phyloP scores from a whole-genome alignment of 2,329 filamentous ascomycete species.

The Penicillium sp. region DNA sequence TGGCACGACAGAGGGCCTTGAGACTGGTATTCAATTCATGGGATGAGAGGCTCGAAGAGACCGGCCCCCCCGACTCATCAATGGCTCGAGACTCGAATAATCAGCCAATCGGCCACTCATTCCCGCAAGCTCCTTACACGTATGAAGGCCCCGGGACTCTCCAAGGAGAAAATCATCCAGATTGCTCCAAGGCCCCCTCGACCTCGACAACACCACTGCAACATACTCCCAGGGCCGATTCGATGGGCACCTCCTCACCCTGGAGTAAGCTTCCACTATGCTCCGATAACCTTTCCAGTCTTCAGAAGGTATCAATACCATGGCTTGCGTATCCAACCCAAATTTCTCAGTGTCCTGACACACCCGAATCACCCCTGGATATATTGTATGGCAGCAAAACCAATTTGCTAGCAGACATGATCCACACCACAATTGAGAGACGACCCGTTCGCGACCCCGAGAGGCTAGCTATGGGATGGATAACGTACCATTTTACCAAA shows the following conservation, averaged over 20 bases:
- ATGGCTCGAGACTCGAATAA: neutral
- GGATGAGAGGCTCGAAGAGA: constrained; percentile 12
- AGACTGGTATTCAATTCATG: constrained; percentile 26
- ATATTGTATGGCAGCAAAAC: constrained; percentile 31
- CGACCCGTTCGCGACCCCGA: constrained; percentile 32
- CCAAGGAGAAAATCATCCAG: neutral
- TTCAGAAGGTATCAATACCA: constrained; percentile 4
- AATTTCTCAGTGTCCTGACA: constrained; percentile 24
- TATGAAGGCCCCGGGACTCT: neutral
- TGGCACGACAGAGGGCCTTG: constrained; percentile 22
- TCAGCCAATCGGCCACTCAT: neutral
- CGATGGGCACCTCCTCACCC: neutral
- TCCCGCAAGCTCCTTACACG: neutral
- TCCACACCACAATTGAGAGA: constrained; percentile 21
- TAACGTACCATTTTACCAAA: constrained; percentile 25
- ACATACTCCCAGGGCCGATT: neutral
- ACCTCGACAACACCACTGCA: neutral
- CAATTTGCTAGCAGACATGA: constrained; percentile 30
- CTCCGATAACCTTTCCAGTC: constrained; percentile 18
- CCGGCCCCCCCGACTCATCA: neutral
- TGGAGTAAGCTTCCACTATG: constrained; percentile 23
- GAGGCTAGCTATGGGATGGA: constrained; percentile 26
- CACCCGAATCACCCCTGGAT: constrained; percentile 28
- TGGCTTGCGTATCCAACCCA: constrained; percentile 26
- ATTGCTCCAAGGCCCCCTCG: neutral